These are phyloP conservation scores for Cairneyella variabilis DNA, from an alignment of 495 filamentous ascomycete genomes.

Conservation along the genomic window DNA sequence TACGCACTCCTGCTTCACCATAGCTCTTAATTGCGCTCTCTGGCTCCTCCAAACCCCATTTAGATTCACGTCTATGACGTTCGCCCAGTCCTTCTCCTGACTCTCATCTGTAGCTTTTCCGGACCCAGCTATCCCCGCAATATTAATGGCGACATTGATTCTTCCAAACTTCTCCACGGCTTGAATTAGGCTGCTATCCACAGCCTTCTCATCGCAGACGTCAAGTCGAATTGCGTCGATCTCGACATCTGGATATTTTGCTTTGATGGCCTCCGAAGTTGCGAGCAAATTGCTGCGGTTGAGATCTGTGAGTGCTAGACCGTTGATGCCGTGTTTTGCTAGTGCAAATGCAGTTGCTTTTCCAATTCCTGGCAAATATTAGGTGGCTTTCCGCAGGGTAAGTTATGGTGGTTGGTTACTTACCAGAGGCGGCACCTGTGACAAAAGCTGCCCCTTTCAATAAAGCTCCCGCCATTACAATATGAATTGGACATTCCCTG, in stretches of 20 bases:
- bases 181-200: slow-evolving; percentile 34
- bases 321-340: slow-evolving; percentile 31
- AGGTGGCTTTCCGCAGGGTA: background rate
- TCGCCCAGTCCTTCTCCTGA: slow-evolving; percentile 35
- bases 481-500: too few species aligned
- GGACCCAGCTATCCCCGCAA: slow-evolving; percentile 66
- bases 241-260: slow-evolving; percentile 26
- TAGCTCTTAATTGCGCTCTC: slow-evolving; percentile 38
- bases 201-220: slow-evolving; percentile 27
- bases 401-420: slow-evolving; percentile 1
- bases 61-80: slow-evolving; percentile 41
- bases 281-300: slow-evolving; percentile 16
- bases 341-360: slow-evolving; percentile 33
- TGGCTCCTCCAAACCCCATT: slow-evolving; percentile 46
- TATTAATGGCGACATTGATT: slow-evolving; percentile 64
- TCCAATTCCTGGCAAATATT: slow-evolving; percentile 31
- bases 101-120: slow-evolving; percentile 41
- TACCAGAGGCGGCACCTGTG: slow-evolving; percentile 38
- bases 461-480: slow-evolving; percentile 13
- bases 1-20: slow-evolving; percentile 43
- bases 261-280: slow-evolving; percentile 27
- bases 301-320: slow-evolving; percentile 34
- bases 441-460: slow-evolving; percentile 36
- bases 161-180: slow-evolving; percentile 47
- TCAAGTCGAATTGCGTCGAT: slow-evolving; percentile 31